Percentiles rank a stretch among this genome's conserved stretches.
These are phyloP conservation scores for Dicorynia guianensis DNA, from an alignment of 306 rosid species.

Conservation along the genomic window DNA sequence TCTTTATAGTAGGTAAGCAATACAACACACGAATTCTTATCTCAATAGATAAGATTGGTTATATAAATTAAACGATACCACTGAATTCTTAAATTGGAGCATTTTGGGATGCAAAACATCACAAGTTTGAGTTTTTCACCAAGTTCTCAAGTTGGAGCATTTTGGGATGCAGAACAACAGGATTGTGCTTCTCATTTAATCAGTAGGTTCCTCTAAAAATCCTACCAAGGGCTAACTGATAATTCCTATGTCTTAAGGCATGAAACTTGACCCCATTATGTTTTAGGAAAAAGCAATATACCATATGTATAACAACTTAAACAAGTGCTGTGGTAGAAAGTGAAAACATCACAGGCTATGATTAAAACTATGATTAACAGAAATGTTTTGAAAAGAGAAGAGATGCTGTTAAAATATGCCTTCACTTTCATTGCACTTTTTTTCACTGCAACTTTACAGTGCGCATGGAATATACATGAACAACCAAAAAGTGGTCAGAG, in stretches of 20 bases:
- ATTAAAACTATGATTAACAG: slow-evolving; percentile 86
- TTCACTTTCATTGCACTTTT: slow-evolving; percentile 50
- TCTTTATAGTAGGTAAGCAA: neutral
- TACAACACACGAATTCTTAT: no score
- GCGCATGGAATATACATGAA: slow-evolving; percentile 60
- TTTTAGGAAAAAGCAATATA: no score
- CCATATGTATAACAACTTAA: slow-evolving; percentile 19
- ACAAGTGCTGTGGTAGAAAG: slow-evolving; percentile 55
- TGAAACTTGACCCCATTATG: no score
- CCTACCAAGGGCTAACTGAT: neutral
- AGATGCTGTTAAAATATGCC: slow-evolving; percentile 64
- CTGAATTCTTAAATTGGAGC: no score
- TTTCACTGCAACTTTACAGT: slow-evolving; percentile 58
- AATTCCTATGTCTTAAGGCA: neutral
- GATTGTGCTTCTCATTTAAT: neutral
- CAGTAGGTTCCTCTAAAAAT: neutral
- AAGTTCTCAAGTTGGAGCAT: neutral
- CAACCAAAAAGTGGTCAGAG: slow-evolving; percentile 85
- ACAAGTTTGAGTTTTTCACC: neutral
- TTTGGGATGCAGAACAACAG: neutral
- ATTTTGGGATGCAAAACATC: no score
- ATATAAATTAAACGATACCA: no score
- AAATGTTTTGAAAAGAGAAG: slow-evolving; percentile 58
- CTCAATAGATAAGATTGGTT: no score
- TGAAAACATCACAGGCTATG: slow-evolving; percentile 66